These are phyloP conservation scores for Phellopilus nigrolimitatus DNA, from an alignment of 1,284 basidiomycete genomes.

Conservation along the genomic window DNA sequence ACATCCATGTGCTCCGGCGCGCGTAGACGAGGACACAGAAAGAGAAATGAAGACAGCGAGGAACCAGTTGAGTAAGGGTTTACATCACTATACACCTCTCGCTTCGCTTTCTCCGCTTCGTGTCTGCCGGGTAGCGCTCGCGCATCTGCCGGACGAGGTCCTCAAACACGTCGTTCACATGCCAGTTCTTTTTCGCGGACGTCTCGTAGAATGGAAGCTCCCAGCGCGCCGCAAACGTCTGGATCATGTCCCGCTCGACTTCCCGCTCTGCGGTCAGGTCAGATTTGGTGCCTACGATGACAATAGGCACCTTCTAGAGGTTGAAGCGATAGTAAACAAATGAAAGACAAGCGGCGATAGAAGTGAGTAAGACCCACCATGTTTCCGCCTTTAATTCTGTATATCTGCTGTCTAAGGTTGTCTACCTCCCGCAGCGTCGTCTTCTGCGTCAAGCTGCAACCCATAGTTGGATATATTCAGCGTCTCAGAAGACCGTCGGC, in stretches of 20 bases:
- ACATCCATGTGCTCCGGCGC: background rate
- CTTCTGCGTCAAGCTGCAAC: slow-evolving; percentile 66
- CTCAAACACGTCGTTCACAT: slow-evolving; percentile 74
- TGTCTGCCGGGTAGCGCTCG: slow-evolving; percentile 49
- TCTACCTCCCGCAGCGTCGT: slow-evolving; percentile 75
- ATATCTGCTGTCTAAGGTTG: slow-evolving; percentile 74
- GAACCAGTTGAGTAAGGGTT: background rate
- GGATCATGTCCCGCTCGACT: slow-evolving; percentile 63
- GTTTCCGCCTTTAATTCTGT: slow-evolving; percentile 69
- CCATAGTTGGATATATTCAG: slow-evolving; percentile 12
- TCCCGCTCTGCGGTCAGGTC: slow-evolving; percentile 81
- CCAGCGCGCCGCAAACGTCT: slow-evolving; percentile 64
- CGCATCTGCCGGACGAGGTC: slow-evolving; percentile 76
- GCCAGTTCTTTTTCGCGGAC: slow-evolving; percentile 77
- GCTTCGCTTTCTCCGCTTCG: slow-evolving; percentile 35
- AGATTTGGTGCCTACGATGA: slow-evolving; percentile 85
- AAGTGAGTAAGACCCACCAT: slow-evolving; percentile 37
- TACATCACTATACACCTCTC: slow-evolving; percentile 55
- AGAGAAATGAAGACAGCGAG: no score
- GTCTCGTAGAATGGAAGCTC: slow-evolving; percentile 80
- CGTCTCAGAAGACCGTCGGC: background rate
- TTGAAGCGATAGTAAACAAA: background rate
- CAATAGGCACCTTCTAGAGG: slow-evolving; percentile 64
- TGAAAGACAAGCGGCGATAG: background rate
- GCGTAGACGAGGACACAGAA: background rate